Base-by-base conservation (phyloP, 176 grass and related monocot species). In the Oryza brachyantha region DNA sequence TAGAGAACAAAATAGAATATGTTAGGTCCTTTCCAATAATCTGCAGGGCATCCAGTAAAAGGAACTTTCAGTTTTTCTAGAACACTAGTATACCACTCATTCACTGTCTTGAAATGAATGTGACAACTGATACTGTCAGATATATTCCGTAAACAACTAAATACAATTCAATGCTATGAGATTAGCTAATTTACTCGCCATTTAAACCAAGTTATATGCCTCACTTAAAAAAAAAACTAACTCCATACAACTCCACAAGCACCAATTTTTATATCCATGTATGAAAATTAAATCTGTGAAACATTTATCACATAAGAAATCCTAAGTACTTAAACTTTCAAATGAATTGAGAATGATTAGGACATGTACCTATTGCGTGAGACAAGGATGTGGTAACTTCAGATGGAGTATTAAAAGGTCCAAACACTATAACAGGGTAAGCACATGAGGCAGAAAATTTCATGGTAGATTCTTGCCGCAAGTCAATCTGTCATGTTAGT, bases 381-480 rank as follows among this genome's bases (percentile, higher is more conserved):
- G 91, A 94, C 83, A 97, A 73, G 27, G 91, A 92, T 63, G 61
- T 80, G 46, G 82, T 58, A 61, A 97, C 94, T 75, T 97, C 89
- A 88, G 62, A 80, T 17, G 94, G 91, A 5, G 91, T 77, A 48
- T 87, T 84, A 80, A 92, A 90, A 48, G 91, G 91, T 34, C 94
- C 94, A 84, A 97, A 97, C n/a, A 85, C 86, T 74, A 97, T 81
- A 31, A 97, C 31, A 88, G 91, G 91, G 70, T 90, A 94, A 58
- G 82, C 77, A 73, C 64, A 81, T 77, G 76, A 75, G 38, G 91
- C 74, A 63, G 76, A 79, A 76, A 94, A 94, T 70, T 84, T 85
- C 29, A 97, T 68, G 43, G 57, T 86, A 58, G 84, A 88, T 72
- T 90, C 83, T 86, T 91, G 59, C 60, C 91, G 81, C 54, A 97